These are phyloP conservation scores for Sergeia podlipaevii DNA, from an alignment of 208 protist genomes.

Conservation along the genomic window DNA sequence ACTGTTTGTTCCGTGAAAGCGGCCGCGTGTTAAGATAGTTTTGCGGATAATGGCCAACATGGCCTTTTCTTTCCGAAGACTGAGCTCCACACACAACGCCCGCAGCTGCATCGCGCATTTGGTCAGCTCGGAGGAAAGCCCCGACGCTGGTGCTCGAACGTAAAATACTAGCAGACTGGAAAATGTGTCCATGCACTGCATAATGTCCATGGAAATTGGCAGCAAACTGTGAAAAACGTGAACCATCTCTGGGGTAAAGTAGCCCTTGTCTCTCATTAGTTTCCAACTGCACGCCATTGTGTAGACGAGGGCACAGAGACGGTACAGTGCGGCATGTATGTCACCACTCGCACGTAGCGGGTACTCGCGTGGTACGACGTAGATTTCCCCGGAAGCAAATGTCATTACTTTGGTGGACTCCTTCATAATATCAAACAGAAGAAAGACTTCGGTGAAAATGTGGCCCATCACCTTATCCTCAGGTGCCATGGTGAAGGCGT, in stretches of 20 bases:
- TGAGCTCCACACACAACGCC: constrained; percentile 43
- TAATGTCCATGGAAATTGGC: constrained; percentile 52
- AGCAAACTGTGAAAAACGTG: constrained; percentile 63
- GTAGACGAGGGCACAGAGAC: constrained; percentile 60
- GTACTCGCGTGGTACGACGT: constrained; percentile 52
- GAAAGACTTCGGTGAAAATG: constrained; percentile 40
- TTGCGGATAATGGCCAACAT: constrained; percentile 48
- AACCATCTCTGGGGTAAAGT: constrained; percentile 61
- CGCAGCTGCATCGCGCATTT: constrained; percentile 62
- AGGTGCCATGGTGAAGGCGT: constrained; percentile 43
- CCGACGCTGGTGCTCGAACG: constrained; percentile 33
- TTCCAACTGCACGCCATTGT: constrained; percentile 76
- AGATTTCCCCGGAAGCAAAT: constrained; percentile 59
- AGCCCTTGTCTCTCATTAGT: constrained; percentile 71
- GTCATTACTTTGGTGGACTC: constrained; percentile 46
- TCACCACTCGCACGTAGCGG: constrained; percentile 51
- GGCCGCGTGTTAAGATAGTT: no score
- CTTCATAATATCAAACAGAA: constrained; percentile 43
- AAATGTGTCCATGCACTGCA: constrained; percentile 45
- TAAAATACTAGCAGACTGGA: constrained; percentile 51
- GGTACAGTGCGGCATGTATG: constrained; percentile 63
- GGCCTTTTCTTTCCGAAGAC: constrained; percentile 39
- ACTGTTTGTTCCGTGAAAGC: no score
- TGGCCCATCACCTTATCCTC: constrained; percentile 36
- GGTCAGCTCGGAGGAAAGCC: constrained; percentile 51